Percentiles rank a stretch among this genome's conserved stretches.
Evolutionary conservation across 768 basidiomycete genomes (phyloP).

Genomic region (Lyophyllum decastes): DNA sequence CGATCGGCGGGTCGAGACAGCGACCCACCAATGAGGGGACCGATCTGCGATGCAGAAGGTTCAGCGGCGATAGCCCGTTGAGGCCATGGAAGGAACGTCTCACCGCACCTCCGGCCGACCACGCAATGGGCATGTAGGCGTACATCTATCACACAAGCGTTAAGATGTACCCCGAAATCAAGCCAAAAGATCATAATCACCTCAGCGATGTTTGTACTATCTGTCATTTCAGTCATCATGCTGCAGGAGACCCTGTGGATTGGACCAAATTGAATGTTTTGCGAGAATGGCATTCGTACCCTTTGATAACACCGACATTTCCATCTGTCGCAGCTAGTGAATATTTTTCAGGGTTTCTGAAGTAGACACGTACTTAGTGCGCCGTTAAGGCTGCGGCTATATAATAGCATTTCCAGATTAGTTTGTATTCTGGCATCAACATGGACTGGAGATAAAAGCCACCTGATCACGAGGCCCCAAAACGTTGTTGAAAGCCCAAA

Average conservation of each 20-base stretch:
- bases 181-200: background rate
- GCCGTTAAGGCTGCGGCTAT: background rate
- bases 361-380: background rate
- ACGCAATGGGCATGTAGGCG: constrained; percentile 61
- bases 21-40: constrained; percentile 59
- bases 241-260: background rate
- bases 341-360: too few relatives aligned
- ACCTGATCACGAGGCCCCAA: constrained; percentile 59
- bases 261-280: background rate
- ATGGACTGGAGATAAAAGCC: background rate
- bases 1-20: constrained; percentile 55
- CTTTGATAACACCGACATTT: background rate
- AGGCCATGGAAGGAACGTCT: background rate
- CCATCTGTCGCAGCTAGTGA: background rate
- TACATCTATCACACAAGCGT: constrained; percentile 40
- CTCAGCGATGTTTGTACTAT: background rate
- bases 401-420: too few relatives aligned
- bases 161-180: background rate
- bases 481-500: constrained; percentile 75
- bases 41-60: constrained; percentile 24
- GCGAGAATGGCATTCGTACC: background rate
- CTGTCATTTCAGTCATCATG: background rate
- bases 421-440: too few relatives aligned
- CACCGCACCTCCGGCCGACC: constrained; percentile 28
- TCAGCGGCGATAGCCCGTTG: background rate